These are phyloP conservation scores for Sporothrix brunneoviolacea DNA, from an alignment of 2,329 filamentous ascomycete species.

Conservation along the genomic window DNA sequence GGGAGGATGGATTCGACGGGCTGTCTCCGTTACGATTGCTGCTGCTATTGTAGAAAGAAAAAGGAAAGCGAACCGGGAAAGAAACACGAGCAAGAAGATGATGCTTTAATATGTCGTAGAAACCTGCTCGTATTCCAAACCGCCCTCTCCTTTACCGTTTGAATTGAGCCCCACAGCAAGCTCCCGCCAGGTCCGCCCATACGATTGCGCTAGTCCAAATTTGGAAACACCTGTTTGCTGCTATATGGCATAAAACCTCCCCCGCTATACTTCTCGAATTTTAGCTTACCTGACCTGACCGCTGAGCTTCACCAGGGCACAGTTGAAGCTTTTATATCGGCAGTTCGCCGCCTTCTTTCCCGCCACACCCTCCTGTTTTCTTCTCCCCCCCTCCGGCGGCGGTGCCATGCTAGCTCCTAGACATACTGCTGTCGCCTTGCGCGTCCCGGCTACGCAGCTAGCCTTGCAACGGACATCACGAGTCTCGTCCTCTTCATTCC, in stretches of 20 bases:
- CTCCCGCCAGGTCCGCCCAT: background rate
- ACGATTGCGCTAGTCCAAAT: constrained; percentile 1
- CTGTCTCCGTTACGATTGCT: no score
- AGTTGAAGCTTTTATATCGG: background rate
- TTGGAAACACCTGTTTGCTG: background rate
- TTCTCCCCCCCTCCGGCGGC: constrained; percentile 3
- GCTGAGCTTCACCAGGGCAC: background rate
- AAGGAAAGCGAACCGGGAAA: background rate
- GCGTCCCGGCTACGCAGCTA: background rate
- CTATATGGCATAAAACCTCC: background rate
- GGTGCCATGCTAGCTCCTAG: constrained; percentile 24
- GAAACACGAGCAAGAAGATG: background rate
- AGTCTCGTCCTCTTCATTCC: background rate
- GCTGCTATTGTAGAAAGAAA: background rate
- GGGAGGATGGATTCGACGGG: background rate
- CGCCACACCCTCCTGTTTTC: background rate
- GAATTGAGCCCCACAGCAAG: background rate
- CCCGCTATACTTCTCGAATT: constrained; percentile 2
- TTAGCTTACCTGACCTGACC: background rate
- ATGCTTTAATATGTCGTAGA: background rate
- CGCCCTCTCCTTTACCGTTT: constrained; percentile 1
- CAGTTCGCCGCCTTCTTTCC: background rate
- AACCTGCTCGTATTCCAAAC: background rate
- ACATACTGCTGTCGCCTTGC: constrained; percentile 17
- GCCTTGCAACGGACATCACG: no score